These are phyloP conservation scores for Ogataea ganodermae DNA, from an alignment of 805 yeast genomes.

Conservation along the genomic window DNA sequence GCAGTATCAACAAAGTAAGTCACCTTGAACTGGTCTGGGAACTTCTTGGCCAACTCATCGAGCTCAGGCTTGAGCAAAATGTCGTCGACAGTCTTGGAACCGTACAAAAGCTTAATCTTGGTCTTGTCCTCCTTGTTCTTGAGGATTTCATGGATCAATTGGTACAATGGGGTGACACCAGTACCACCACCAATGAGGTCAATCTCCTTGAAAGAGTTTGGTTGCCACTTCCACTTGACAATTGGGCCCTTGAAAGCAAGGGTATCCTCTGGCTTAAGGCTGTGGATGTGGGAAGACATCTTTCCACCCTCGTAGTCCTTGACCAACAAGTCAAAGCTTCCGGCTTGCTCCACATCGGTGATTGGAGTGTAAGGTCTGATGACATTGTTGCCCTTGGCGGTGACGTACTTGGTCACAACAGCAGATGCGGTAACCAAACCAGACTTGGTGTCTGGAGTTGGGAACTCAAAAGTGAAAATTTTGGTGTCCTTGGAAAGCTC, in stretches of 20 bases:
- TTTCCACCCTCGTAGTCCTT: constrained; percentile 92
- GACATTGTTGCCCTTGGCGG: constrained; percentile 83
- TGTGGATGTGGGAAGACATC: constrained; percentile 72
- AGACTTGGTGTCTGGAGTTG: constrained; percentile 61
- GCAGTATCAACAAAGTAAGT: constrained; percentile 78
- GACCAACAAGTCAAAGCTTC: constrained; percentile 75
- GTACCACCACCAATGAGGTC: constrained; percentile 93
- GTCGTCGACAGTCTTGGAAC: constrained; percentile 75
- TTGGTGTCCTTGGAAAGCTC: constrained; percentile 65
- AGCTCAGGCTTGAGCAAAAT: constrained; percentile 77
- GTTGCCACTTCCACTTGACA: constrained; percentile 85
- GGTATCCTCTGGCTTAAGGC: constrained; percentile 75
- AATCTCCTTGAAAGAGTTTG: constrained; percentile 79
- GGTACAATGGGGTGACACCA: constrained; percentile 95
- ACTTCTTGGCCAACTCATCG: constrained; percentile 62
- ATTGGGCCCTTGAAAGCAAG: constrained; percentile 93
- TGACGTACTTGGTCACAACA: constrained; percentile 76
- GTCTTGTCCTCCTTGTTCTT: constrained; percentile 86
- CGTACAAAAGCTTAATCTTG: constrained; percentile 80
- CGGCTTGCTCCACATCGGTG: constrained; percentile 66
- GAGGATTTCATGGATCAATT: constrained; percentile 74
- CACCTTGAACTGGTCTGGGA: constrained; percentile 78
- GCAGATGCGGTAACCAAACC: constrained; percentile 83
- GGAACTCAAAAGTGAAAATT: constrained; percentile 69
- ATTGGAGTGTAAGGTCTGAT: constrained; percentile 91